Base-by-base conservation (phyloP, 2,329 filamentous ascomycete genomes). In the Colletotrichum lupini region DNA sequence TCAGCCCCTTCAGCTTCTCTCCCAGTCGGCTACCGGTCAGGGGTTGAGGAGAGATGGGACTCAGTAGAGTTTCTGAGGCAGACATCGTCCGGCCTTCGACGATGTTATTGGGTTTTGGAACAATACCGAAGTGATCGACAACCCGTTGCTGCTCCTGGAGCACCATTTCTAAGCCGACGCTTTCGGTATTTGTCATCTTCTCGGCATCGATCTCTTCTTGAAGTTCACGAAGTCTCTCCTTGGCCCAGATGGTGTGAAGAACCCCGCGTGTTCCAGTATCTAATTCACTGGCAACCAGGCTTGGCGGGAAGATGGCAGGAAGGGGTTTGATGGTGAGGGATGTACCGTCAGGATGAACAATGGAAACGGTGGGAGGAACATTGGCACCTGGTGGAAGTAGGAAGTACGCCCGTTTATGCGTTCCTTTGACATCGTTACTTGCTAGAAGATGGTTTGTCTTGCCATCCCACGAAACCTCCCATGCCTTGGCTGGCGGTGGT, bases 241-340 rank as follows among this genome's bases (percentile, higher is more conserved):
- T 95, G 22, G 94, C 95, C 95, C 95, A 98, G 71, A 96, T 91
- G 2, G 94, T 97, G 80, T 97, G 95, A 73, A 98, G 83, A 2
- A 97, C 94, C 1, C 95, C 95, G 75, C 94, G 93, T 77, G 92
- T 92, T 7, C 94, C 94, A 0, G 91, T 89, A 22, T 91, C 86
- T 28, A 90, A 87, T 14, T 90, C 90, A 26, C 90, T 92, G 4
- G 89, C 88, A 1, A 93, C 92, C 28, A 97, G 85, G 73, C 93
- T 92, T 0, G 92, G 90, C 1, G 94, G 92, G 79, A 96, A 98
- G 76, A 98, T 96, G 37, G 95, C 95, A 0, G 95, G 95, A 63
- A 97, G 86, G 1, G 95, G 94, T 79, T 95, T 95, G 14, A 95
- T 92, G 55, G 89, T 80, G 24, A 90, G 87, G 77, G 73, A 74